These are phyloP conservation scores for Beverwykella pulmonaria DNA, from an alignment of 495 filamentous ascomycete species.

Conservation along the genomic window DNA sequence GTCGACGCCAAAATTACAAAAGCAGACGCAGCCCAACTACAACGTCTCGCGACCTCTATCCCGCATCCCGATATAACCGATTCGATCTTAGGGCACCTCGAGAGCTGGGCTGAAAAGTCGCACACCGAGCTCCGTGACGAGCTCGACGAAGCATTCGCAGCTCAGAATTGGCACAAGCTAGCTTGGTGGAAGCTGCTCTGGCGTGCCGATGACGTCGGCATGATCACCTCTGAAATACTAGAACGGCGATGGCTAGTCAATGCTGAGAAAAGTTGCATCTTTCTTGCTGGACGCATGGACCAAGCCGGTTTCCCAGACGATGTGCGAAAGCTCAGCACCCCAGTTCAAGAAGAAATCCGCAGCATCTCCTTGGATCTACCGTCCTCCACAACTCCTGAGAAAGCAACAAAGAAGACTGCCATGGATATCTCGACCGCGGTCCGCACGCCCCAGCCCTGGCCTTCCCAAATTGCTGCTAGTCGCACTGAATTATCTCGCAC, in stretches of 20 bases:
- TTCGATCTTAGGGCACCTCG: conserved; percentile 60
- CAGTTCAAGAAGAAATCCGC: background rate
- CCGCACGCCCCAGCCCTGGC: conserved; percentile 44
- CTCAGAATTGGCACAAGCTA: conserved; percentile 70
- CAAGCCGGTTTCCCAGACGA: conserved; percentile 58
- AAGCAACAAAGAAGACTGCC: background rate
- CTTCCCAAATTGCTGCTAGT: conserved; percentile 56
- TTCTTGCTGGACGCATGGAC: conserved; percentile 75
- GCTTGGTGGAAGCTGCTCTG: conserved; percentile 96
- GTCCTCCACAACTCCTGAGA: background rate
- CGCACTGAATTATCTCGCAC: conserved; percentile 60
- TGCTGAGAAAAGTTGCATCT: conserved; percentile 75
- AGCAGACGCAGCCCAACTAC: conserved; percentile 52
- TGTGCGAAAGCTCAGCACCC: background rate
- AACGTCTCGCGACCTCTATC: conserved; percentile 41
- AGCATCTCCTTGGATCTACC: background rate
- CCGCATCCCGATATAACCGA: conserved; percentile 51
- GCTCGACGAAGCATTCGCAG: conserved; percentile 72
- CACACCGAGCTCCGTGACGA: conserved; percentile 81
- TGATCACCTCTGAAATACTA: conserved; percentile 77
- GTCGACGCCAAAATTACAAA: conserved; percentile 57
- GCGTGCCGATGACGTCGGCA: conserved; percentile 86
- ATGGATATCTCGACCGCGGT: conserved; percentile 14
- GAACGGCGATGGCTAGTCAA: conserved; percentile 69
- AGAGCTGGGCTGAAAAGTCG: conserved; percentile 72